phyloP scores from a whole-genome alignment of 768 basidiomycete genomes.

The Kwoniella mangroviensis region DNA sequence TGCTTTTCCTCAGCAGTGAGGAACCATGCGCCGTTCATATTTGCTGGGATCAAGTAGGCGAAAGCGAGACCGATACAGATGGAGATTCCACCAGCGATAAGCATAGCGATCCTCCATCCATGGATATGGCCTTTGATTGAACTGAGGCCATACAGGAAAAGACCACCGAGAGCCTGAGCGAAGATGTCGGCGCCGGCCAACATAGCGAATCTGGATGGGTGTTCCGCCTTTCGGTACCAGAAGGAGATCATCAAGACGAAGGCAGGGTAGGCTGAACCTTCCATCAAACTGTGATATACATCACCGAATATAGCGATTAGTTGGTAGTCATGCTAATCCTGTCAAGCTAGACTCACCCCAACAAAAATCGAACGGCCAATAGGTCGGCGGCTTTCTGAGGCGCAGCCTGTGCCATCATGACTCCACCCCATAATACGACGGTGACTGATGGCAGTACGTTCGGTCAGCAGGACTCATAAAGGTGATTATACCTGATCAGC shows the following conservation, averaged over 20 bases:
- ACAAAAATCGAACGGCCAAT: constrained; percentile 10
- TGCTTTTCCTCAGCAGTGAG: constrained; percentile 29
- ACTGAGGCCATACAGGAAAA: constrained; percentile 21
- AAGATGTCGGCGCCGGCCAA: constrained; percentile 32
- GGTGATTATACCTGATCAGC: background rate
- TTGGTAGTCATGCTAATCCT: background rate
- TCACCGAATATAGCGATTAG: background rate
- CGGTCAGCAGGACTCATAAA: background rate
- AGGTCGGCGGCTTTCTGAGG: constrained; percentile 15
- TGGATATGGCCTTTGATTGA: constrained; percentile 24
- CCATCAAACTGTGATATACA: constrained; percentile 6
- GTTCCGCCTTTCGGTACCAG: constrained; percentile 40
- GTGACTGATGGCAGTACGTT: background rate
- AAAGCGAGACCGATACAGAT: constrained; percentile 35
- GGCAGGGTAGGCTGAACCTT: constrained; percentile 19
- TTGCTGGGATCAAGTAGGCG: constrained; percentile 28
- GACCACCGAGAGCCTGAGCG: constrained; percentile 37
- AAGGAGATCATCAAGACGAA: constrained; percentile 24
- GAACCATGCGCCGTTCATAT: constrained; percentile 39
- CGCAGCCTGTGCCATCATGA: constrained; percentile 25
- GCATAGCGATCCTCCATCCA: constrained; percentile 39
- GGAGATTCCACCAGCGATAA: constrained; percentile 29
- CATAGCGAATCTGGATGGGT: constrained; percentile 38
- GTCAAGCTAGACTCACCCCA: constrained; percentile 6
- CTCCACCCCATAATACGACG: constrained; percentile 20